Base-by-base conservation (phyloP, 371 early-diverging fungal genomes). In the Dinochytrium kinnereticum region DNA sequence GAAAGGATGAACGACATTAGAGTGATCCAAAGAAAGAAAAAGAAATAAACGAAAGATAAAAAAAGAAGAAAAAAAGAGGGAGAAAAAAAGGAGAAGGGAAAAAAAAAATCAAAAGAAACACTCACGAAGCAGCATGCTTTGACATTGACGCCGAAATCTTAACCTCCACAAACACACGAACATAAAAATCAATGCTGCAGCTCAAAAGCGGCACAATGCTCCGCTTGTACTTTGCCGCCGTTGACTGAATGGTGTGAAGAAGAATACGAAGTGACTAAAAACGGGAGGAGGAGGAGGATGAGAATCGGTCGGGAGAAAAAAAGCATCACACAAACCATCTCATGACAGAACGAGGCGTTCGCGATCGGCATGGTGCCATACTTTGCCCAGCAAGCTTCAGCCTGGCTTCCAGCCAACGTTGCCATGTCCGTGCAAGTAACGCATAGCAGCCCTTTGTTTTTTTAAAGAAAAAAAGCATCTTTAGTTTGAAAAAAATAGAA, bases 351-450 rank as follows among this genome's bases (percentile, higher is more conserved):
- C 0, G 92, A 92, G 31, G 91, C 84, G 64, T 92, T 93, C 26
- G 86, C 86, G 66, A 96, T 80, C 17, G 96, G 93, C 83, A 92
- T 93, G 68, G 95, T 94, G 44, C 97, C 98, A 79, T 99, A 99
- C 81, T 99, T 99, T 24, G 92, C 91, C 84, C 89, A 98, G 79
- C 99, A 96, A 55, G 94, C 91, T 76, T 97, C 98, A 1, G 94
- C 85, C 89, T 97, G 78, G 84, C 90, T 74, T 39, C 98, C 95
- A 72, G 98, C 96, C 3, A 99, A 86, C 10, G 98, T 94, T 13
- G 96, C 98, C 81, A 98, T 89, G 89, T 99, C 99, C 0, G 99
- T 99, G 84, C 99, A 98, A 1, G 99, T 99, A 33, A 99, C 91
- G 82, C 98, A 98, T 31, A 99, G 84, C 33, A 99, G 83, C 7